Evolutionary conservation across 257 asterid species (phyloP), one percentile per base, ranked within the genome.

Genomic region (Jacaranda mimosifolia): DNA sequence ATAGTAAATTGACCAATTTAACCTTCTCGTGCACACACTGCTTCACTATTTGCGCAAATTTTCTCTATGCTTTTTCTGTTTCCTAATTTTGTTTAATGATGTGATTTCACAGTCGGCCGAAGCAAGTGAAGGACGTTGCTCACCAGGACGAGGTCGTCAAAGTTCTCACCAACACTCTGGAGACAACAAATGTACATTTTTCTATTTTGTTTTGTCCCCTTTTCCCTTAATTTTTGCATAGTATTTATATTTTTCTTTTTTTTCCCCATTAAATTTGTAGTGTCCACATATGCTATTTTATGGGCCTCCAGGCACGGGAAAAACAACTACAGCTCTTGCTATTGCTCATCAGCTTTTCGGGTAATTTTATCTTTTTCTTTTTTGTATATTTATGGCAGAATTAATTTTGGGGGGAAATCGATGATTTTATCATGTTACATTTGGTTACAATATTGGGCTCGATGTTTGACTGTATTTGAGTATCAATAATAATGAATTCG

Each of bases 141-240:
- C 98, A 95, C 89, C 99, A 95, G 74, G 97, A 93, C 32, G 98
- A 95, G 84, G 98, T 95, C 68, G 98, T 95, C 84, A 92, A 98
- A 68, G 98, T 95, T 39, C 99, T 95, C 69, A 91, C 97, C 72
- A 93, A 95, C 86, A 95, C 99, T 14, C 93, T 95, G 42, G 97
- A 95, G 86, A 95, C 99, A n/a, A 77, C 96, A 4, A 93, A 91
- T 79, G 98, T 93, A 78, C 2, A 4, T 64, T 82, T 19, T 14
- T 42, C 52, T 36, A 74, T 60, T 68, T 70, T 32, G 0, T 6
- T 21, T 40, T 56, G n/a, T n/a, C n/a, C n/a, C 58, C 63, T 11
- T 40, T 73, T 57, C 7, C n/a, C 57, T 19, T 53, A 12, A 4
- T 3, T 73, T 70, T 74, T n/a, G 60, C 36, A 0, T 14, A 1